A percentile compares a stretch with the other conserved stretches of the same genome.
phyloP scores from a whole-genome alignment of 495 filamentous ascomycete genomes.

The Haplographium delicatum region DNA sequence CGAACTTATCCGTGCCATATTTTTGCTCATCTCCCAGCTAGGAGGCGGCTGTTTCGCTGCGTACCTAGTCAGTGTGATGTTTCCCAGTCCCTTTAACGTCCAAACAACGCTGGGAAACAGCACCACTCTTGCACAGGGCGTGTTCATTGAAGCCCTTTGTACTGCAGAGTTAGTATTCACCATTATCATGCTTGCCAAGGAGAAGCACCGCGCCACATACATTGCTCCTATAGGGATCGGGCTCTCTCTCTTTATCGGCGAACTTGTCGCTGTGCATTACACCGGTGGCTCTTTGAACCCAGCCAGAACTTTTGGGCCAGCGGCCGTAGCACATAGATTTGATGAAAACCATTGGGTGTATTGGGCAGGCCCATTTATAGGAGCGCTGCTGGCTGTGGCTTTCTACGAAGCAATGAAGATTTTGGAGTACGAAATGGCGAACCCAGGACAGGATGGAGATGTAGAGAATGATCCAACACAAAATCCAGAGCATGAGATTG shows the following conservation, averaged over 20 bases:
- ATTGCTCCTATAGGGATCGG: slow-evolving; percentile 51
- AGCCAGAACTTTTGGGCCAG: slow-evolving; percentile 66
- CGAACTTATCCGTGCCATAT: slow-evolving; percentile 36
- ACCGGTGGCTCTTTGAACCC: slow-evolving; percentile 74
- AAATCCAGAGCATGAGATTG: slow-evolving; percentile 10
- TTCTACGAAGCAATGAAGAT: slow-evolving; percentile 64
- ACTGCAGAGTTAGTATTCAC: slow-evolving; percentile 48
- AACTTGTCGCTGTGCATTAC: slow-evolving; percentile 54
- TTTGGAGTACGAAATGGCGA: slow-evolving; percentile 70
- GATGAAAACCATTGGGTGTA: slow-evolving; percentile 67
- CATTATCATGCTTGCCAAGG: slow-evolving; percentile 51
- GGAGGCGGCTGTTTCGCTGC: slow-evolving; percentile 50
- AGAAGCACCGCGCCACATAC: slow-evolving; percentile 46
- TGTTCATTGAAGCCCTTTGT: slow-evolving; percentile 50
- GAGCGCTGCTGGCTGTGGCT: slow-evolving; percentile 56
- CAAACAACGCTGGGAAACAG: slow-evolving; percentile 34
- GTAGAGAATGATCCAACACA: slow-evolving; percentile 7
- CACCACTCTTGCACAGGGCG: slow-evolving; percentile 41
- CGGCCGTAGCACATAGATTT: slow-evolving; percentile 60
- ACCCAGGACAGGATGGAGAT: slow-evolving; percentile 59
- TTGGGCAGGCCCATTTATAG: slow-evolving; percentile 51
- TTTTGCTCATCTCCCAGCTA: slow-evolving; percentile 52
- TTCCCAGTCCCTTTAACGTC: slow-evolving; percentile 46
- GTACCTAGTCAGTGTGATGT: slow-evolving; percentile 46
- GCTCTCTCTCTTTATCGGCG: slow-evolving; percentile 43